Conservation (phyloP, 768 basidiomycete genomes). For the Agrocybe pediades region DNA sequence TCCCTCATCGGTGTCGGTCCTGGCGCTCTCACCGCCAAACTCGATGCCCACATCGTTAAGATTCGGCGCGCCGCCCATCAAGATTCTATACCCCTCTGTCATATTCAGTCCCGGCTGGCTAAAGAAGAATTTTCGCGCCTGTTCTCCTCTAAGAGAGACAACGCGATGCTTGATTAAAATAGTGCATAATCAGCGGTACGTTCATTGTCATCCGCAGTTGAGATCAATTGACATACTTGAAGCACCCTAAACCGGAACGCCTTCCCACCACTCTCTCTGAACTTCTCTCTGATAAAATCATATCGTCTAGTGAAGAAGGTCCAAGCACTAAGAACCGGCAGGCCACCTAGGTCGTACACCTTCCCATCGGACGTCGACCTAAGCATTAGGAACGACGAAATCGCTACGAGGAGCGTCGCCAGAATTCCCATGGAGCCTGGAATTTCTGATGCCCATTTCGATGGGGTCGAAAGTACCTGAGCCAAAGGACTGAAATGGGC, state of each 20-base stretch:
- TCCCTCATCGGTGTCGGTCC: slow-evolving; percentile 8
- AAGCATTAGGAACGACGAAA: slow-evolving; percentile 4
- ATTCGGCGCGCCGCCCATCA: slow-evolving; percentile 30
- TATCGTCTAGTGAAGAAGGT: slow-evolving; percentile 30
- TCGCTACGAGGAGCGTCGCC: background rate
- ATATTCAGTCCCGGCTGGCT: slow-evolving; percentile 27
- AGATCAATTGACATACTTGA: slow-evolving; percentile 28
- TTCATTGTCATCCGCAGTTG: too few relatives aligned
- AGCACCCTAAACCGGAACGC: slow-evolving; percentile 32
- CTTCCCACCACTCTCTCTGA: slow-evolving; percentile 22
- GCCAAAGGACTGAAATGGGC: background rate
- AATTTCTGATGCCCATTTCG: background rate
- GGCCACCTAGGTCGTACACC: slow-evolving; percentile 20
- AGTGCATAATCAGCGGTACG: background rate
- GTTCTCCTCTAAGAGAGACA: slow-evolving; percentile 17
- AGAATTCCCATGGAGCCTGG: background rate
- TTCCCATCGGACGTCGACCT: slow-evolving; percentile 1
- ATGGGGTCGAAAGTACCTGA: background rate
- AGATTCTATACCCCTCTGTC: slow-evolving; percentile 32
- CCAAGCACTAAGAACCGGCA: slow-evolving; percentile 30
- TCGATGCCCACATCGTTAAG: slow-evolving; percentile 22
- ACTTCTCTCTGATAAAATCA: slow-evolving; percentile 27
- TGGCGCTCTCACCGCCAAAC: slow-evolving; percentile 1
- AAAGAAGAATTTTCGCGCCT: slow-evolving; percentile 29
- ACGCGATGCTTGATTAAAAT: slow-evolving; percentile 18